These are phyloP conservation scores for Cystofilobasidium ferigula DNA, from an alignment of 768 basidiomycete genomes.

Conservation along the genomic window DNA sequence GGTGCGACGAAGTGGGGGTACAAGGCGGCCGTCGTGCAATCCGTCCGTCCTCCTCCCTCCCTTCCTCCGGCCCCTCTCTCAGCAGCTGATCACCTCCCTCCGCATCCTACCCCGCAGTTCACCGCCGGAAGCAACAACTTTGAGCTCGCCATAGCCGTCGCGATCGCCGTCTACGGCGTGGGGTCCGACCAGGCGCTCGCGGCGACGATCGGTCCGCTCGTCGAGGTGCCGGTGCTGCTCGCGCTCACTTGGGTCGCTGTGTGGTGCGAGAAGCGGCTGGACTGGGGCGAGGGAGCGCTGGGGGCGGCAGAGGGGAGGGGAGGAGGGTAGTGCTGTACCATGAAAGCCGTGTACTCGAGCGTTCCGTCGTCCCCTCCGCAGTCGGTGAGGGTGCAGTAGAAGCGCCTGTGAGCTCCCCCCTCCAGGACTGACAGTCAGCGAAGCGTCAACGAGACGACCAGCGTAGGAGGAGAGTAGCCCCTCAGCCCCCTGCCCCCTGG, in stretches of 20 bases:
- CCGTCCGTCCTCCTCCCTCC: neutral
- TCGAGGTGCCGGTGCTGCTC: constrained; percentile 60
- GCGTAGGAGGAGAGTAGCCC: too few species aligned
- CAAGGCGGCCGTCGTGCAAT: constrained; percentile 60
- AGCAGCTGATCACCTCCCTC: neutral
- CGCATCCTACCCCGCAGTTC: constrained; percentile 42
- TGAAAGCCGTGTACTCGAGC: too few species aligned
- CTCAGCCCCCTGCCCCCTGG: too few species aligned
- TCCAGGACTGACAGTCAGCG: too few species aligned
- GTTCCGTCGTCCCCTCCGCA: too few species aligned
- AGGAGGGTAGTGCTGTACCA: too few species aligned
- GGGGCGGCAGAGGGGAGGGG: neutral
- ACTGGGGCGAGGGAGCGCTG: constrained; percentile 38
- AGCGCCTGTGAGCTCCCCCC: too few species aligned
- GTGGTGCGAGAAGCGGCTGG: constrained; percentile 41
- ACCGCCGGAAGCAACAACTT: constrained; percentile 69
- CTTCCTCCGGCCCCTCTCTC: neutral
- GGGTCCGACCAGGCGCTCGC: constrained; percentile 68
- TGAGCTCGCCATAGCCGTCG: constrained; percentile 74
- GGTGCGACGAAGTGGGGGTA: constrained; percentile 43
- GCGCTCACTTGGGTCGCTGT: constrained; percentile 57
- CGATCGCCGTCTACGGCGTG: constrained; percentile 56
- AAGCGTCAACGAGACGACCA: too few species aligned
- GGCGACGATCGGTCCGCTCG: constrained; percentile 45
- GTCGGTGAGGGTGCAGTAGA: too few species aligned